Percentiles rank a stretch among this genome's conserved stretches.
Evolutionary conservation across 2,329 filamentous ascomycete genomes (phyloP).

Genomic region (Decorospora gaudefroyi): DNA sequence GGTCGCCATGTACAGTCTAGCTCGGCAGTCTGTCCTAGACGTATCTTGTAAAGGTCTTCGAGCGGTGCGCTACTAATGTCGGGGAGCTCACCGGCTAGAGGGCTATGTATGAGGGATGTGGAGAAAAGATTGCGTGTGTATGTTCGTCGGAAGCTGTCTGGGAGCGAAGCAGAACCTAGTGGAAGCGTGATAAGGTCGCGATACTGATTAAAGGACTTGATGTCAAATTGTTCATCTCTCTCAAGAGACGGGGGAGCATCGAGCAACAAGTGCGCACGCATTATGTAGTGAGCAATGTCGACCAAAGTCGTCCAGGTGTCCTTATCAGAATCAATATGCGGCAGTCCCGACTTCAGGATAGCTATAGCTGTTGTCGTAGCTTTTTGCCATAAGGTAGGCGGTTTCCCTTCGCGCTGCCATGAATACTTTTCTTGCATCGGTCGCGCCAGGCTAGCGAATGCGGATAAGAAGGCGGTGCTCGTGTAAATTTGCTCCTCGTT

Average conservation of each 20-base stretch:
- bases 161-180: conserved; percentile 68
- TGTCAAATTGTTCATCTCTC: conserved; percentile 81
- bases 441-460: conserved; percentile 68
- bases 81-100: conserved; percentile 65
- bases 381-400: conserved; percentile 74
- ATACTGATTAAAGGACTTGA: conserved; percentile 70
- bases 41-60: conserved; percentile 64
- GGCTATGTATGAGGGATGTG: conserved; percentile 77
- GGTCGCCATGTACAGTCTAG: conserved; percentile 66
- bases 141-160: conserved; percentile 67
- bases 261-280: conserved; percentile 47
- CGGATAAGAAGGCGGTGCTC: conserved; percentile 67
- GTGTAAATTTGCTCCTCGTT: conserved; percentile 69
- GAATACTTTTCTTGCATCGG: conserved; percentile 80
- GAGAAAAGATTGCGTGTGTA: conserved; percentile 79
- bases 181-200: conserved; percentile 73
- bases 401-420: conserved; percentile 73
- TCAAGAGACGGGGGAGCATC: conserved; percentile 39
- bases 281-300: conserved; percentile 46
- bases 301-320: conserved; percentile 66
- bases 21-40: conserved; percentile 73
- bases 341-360: conserved; percentile 69
- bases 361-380: conserved; percentile 73
- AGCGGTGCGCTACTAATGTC: conserved; percentile 58
- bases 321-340: conserved; percentile 47